Evolutionary conservation across 768 basidiomycete species (phyloP), one percentile per base, ranked within the genome.

Genomic region (Atractiella rhizophila): DNA sequence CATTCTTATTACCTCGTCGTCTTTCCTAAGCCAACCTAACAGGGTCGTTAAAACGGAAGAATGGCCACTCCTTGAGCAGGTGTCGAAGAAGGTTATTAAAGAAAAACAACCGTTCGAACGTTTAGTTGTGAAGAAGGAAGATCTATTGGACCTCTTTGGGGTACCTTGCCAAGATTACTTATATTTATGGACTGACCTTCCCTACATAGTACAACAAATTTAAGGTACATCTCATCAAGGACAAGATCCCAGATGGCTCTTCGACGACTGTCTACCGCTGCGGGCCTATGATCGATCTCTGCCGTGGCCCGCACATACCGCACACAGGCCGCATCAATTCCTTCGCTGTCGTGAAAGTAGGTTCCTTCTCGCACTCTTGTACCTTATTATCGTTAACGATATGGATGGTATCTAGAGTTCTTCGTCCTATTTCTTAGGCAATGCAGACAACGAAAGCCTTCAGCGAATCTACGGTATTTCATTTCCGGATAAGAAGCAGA

Each of bases 321-420:
- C 82, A 96, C 61, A 94, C 91, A 3, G 86, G 86, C 32, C 78
- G 74, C 55, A 94, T 98, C 65, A 98, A 96, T 66, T 75, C 88
- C 0, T 71, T 96, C 57, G 82, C 88, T 70, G 68, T 98, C 52
- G 86, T 83, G 46, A 98, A 98, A 66, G 83, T 79, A 39, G 35
- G 60, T 38, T 5, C n/a, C 18, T 21, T 31, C 10, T 18, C 30
- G 42, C 13, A 37, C 27, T 26, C 35, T 12, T 12, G 9, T 4
- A 5, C 11, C 1, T 27, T 1, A 1, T 21, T 11, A 28, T 5
- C 41, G 1, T 4, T 29, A 20, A 2, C 11, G 7, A 8, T 3
- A 19, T 19, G 12, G 28, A 28, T 7, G 3, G 15, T 25, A 15
- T 4, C 4, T 43, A 86, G 80, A 94, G 79, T 62, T 98, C 91